Base-by-base conservation (phyloP, 441 rosid species). In the Cnidoscolus chayamansa region DNA sequence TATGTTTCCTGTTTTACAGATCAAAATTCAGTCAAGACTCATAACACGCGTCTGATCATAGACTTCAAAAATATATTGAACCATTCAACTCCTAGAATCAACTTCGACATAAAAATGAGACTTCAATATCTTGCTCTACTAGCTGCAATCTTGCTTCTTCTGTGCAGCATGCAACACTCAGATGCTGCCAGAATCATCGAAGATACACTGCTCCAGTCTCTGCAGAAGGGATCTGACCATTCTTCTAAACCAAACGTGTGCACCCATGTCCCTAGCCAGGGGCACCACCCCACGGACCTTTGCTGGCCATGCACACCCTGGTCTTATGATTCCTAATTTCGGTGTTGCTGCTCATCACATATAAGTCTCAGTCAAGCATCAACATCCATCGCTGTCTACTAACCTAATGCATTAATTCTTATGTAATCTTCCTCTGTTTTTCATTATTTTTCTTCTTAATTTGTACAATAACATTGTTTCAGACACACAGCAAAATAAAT, bases 261-360 rank as follows among this genome's bases (percentile, higher is more conserved):
- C 72, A 65, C 73, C 53, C 0, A 43, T 60, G 63, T 72, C 62
- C 75, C 74, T 5, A 47, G 40, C 0, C 16, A 12, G 0, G 56
- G 65, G 82, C 72, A 63, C 58, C 15, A 30, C 7, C 30, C 47
- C 25, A 31, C 43, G 37, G 48, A 54, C 70, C 68, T 78, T 76
- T 19, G 84, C 82, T 3, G 79, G 82, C 43, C 76, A 13, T 67
- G 35, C 49, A 17, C 37, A 67, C 8, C 51, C 71, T 54, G 48
- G 12, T 37, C 13, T 37, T 55, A 10, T 54, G 62, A 12, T 40
- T 55, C 31, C 72, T 35, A 35, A 35, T 1, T 19, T 37, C 40
- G 51, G 62, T 5, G 72, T 37, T 2, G 37, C 37, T 35, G 4
- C 37, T 35, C 25, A 25, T 25, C 25, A 25, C 25, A 25, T 2